Percentiles rank a stretch among this genome's conserved stretches.
phyloP scores from a whole-genome alignment of 371 early-diverging fungal species.

The Syncephalastrum sp. region DNA sequence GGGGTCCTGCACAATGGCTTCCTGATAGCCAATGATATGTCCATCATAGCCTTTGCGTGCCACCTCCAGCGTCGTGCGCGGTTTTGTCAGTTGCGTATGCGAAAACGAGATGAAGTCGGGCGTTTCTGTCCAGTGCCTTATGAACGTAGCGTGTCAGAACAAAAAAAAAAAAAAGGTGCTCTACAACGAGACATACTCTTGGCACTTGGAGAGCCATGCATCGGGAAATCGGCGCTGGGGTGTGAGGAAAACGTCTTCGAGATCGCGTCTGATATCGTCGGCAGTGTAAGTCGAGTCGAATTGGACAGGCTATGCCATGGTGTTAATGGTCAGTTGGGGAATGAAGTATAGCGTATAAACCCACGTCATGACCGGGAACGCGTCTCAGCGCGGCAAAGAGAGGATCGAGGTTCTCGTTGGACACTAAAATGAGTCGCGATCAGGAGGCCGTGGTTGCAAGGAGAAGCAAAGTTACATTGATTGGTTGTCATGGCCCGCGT shows the following conservation, averaged over 20 bases:
- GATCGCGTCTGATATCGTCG: constrained; percentile 34
- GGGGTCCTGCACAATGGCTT: constrained; percentile 34
- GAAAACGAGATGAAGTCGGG: constrained; percentile 43
- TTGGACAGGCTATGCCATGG: no score
- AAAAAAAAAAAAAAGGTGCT: not conserved
- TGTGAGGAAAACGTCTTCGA: constrained; percentile 48
- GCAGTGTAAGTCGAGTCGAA: no score
- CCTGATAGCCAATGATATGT: constrained; percentile 49
- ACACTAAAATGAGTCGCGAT: no score
- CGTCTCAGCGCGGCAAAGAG: no score
- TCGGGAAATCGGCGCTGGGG: constrained; percentile 45
- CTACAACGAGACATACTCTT: constrained; percentile 35
- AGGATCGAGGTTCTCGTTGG: no score
- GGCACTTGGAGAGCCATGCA: constrained; percentile 51
- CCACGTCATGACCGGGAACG: no score
- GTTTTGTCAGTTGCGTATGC: constrained; percentile 45
- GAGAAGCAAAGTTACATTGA: no score
- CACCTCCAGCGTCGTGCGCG: constrained; percentile 40
- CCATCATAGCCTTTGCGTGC: constrained; percentile 55
- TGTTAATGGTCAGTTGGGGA: no score
- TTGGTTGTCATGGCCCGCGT: no score
- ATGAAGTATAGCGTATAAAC: no score
- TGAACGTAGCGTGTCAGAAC: not conserved
- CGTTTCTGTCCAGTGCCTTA: constrained; percentile 53
- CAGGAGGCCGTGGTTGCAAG: no score